A percentile compares a stretch with the other conserved stretches of the same genome.
These are phyloP conservation scores for Leptomonas pyrrhocoris DNA, from an alignment of 208 protist genomes.

Conservation along the genomic window DNA sequence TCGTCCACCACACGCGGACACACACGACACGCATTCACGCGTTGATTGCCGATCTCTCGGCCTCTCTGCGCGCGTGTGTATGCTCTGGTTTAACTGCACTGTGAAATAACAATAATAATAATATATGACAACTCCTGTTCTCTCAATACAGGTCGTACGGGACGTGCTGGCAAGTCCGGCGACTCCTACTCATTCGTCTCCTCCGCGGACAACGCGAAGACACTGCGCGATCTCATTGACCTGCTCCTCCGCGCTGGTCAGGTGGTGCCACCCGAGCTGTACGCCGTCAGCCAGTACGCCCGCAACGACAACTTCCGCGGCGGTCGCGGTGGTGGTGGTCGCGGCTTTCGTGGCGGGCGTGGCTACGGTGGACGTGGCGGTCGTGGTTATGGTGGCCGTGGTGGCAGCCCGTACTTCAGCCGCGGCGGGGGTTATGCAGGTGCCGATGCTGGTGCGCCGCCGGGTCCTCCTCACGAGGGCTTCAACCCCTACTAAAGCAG, in stretches of 20 bases:
- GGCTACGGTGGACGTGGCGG: slow-evolving; percentile 21
- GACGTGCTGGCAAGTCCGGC: slow-evolving; percentile 84
- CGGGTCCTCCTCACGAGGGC: slow-evolving; percentile 28
- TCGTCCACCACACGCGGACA: too few species aligned
- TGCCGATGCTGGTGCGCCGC: slow-evolving; percentile 18
- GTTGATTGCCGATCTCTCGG: too few species aligned
- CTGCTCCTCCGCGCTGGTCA: slow-evolving; percentile 72
- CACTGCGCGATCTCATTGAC: slow-evolving; percentile 75
- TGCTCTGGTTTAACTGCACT: slow-evolving; percentile 13
- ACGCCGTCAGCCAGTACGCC: slow-evolving; percentile 46
- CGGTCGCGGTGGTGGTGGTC: slow-evolving; percentile 16
- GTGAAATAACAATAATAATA: not conserved
- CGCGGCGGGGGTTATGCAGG: slow-evolving; percentile 16
- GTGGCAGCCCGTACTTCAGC: slow-evolving; percentile 5
- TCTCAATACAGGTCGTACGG: slow-evolving; percentile 74
- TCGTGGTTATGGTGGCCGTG: slow-evolving; percentile 16
- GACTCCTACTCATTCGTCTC: slow-evolving; percentile 90
- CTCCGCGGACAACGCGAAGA: slow-evolving; percentile 70
- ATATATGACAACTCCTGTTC: too few species aligned
- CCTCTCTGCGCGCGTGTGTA: not conserved
- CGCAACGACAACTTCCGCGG: slow-evolving; percentile 39
- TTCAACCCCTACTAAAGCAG: slow-evolving; percentile 56
- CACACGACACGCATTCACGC: too few species aligned
- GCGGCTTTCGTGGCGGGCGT: slow-evolving; percentile 32
- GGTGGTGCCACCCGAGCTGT: slow-evolving; percentile 68